Conservation (phyloP, 176 grass and related monocot genomes). For the Zea mays region DNA sequence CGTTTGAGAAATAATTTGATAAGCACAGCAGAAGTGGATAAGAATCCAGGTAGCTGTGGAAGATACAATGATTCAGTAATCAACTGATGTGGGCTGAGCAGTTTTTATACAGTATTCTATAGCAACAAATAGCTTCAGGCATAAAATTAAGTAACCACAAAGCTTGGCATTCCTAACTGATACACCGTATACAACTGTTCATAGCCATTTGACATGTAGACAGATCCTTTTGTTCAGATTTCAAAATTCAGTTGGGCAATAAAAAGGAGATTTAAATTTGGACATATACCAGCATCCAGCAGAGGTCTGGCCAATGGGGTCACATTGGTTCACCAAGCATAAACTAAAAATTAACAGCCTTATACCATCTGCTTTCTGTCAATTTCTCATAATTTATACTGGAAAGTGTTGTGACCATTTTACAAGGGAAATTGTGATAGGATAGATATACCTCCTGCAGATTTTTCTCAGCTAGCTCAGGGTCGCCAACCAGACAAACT, state of each 20-base stretch:
- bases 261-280: neutral
- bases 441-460: neutral
- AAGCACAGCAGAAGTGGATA: neutral
- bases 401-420: neutral
- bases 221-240: neutral
- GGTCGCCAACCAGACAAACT: neutral
- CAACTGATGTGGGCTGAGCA: neutral
- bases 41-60: neutral
- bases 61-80: neutral
- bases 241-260: neutral
- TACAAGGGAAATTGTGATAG: neutral
- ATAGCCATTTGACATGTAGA: neutral
- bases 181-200: neutral
- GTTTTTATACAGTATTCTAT: neutral
- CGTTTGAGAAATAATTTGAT: neutral
- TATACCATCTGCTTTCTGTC: neutral
- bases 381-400: slow-evolving; percentile 7
- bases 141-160: neutral
- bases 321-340: slow-evolving; percentile 14
- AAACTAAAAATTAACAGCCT: neutral
- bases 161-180: neutral
- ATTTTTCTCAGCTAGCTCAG: neutral
- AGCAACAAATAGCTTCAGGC: neutral
- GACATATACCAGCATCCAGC: neutral
- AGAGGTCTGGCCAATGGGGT: neutral